A percentile compares a stretch with the other conserved stretches of the same genome.
Evolutionary conservation across 1,284 basidiomycete genomes (phyloP).

Genomic region (Marasmius tenuissimus): DNA sequence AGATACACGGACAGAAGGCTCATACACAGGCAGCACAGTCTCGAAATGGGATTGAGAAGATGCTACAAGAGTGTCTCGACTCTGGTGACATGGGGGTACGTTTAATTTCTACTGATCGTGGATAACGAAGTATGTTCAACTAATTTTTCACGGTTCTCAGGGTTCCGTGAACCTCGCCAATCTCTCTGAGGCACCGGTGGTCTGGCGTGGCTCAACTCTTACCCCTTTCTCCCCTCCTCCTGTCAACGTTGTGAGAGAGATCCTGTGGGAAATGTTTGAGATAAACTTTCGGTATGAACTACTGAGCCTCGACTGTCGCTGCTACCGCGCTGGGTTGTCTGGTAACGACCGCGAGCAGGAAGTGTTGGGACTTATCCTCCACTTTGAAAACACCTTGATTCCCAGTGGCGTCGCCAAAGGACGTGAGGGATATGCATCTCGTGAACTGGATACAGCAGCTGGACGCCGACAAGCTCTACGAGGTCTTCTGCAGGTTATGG

Average conservation of each 20-base stretch:
- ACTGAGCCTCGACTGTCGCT: not conserved
- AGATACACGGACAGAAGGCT: not conserved
- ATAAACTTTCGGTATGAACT: not conserved
- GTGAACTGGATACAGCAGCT: not conserved
- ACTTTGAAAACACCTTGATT: not conserved
- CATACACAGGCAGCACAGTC: not conserved
- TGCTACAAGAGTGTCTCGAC: not conserved
- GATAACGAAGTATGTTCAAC: too few relatives aligned
- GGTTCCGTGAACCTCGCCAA: not conserved
- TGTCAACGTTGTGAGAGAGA: not conserved
- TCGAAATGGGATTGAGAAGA: not conserved
- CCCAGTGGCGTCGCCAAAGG: not conserved
- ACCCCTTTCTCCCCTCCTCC: not conserved
- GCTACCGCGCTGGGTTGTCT: not conserved
- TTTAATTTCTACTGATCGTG: not conserved
- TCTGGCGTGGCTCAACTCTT: not conserved
- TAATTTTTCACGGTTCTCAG: not conserved
- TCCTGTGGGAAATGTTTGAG: not conserved
- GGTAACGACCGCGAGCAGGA: not conserved
- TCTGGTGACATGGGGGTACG: not conserved
- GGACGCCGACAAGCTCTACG: not conserved
- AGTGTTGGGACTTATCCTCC: not conserved
- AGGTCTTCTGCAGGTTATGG: not conserved
- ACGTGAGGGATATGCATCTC: not conserved
- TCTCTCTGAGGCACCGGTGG: not conserved